Conservation (phyloP, 176 grass and related monocot species). For the Carex kokanica region DNA sequence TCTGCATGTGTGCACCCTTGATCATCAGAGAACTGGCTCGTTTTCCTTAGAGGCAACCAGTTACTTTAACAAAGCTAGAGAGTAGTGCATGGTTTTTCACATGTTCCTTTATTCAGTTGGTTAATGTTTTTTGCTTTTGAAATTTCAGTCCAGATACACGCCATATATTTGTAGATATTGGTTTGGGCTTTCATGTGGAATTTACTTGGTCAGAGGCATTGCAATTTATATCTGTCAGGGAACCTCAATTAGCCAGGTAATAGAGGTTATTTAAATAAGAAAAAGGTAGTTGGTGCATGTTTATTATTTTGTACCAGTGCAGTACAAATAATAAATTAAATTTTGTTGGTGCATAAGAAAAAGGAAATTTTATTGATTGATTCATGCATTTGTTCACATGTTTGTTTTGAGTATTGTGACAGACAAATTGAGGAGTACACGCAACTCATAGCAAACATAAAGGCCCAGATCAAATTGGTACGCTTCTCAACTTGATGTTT, state of each 20-base stretch:
- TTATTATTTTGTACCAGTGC: neutral
- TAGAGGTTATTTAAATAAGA: neutral
- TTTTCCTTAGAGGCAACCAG: neutral
- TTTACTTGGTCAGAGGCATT: constrained; percentile 88
- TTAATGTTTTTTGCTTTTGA: constrained; percentile 7
- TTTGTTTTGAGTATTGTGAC: constrained; percentile 30
- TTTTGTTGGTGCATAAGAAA: neutral
- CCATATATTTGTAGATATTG: constrained; percentile 86
- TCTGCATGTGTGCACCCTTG: neutral
- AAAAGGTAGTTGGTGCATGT: neutral
- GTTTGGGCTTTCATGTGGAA: constrained; percentile 94
- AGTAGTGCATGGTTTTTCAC: neutral
- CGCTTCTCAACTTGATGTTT: neutral
- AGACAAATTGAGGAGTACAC: constrained; percentile 97
- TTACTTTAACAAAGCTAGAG: neutral
- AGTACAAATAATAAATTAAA: neutral
- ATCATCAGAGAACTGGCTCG: neutral
- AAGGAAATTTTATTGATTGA: neutral
- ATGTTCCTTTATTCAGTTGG: neutral
- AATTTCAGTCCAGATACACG: constrained; percentile 57
- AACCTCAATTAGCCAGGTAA: constrained; percentile 71
- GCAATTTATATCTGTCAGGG: constrained; percentile 81
- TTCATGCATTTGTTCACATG: neutral
- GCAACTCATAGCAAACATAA: constrained; percentile 71
- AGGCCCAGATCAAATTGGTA: constrained; percentile 90